These are phyloP conservation scores for Saturnispora saitoi DNA, from an alignment of 805 yeast species.

Conservation along the genomic window DNA sequence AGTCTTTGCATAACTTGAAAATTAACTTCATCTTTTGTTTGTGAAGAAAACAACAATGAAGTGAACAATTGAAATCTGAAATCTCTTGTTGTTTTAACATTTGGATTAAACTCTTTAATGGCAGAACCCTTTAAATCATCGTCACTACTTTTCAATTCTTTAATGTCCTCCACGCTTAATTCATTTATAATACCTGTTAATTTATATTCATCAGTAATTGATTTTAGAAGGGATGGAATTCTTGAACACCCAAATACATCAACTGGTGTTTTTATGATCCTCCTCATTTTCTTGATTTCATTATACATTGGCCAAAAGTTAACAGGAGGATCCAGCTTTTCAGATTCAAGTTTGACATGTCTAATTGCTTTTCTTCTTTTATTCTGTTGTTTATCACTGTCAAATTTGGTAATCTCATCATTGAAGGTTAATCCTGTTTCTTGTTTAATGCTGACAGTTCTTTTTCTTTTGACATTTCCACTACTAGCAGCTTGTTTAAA, in stretches of 20 bases:
- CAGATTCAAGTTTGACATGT: conserved; percentile 10
- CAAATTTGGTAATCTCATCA: conserved; percentile 6
- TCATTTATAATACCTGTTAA: conserved; percentile 4
- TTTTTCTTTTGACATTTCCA: neutral
- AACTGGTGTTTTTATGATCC: conserved; percentile 66
- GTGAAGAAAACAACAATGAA: conserved; percentile 81
- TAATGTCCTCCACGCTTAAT: conserved; percentile 7
- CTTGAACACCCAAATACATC: conserved; percentile 82
- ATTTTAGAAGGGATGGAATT: conserved; percentile 38
- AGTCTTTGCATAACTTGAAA: conserved; percentile 60
- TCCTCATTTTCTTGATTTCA: conserved; percentile 58
- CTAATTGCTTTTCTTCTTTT: conserved; percentile 4
- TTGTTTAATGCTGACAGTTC: neutral
- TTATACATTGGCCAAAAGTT: conserved; percentile 50
- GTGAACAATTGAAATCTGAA: conserved; percentile 68
- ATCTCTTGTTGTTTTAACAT: conserved; percentile 12
- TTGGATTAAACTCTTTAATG: conserved; percentile 10
- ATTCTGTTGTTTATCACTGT: conserved; percentile 5
- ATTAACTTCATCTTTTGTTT: conserved; percentile 85
- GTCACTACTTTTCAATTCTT: neutral
- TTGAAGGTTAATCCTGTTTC: neutral
- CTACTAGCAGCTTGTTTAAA: neutral
- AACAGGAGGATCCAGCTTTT: conserved; percentile 13
- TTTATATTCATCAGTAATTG: conserved; percentile 14
- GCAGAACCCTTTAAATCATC: conserved; percentile 2